A percentile compares a stretch with the other conserved stretches of the same genome.
These are phyloP conservation scores for Candida hungchunana DNA, from an alignment of 805 yeast genomes.

Conservation along the genomic window DNA sequence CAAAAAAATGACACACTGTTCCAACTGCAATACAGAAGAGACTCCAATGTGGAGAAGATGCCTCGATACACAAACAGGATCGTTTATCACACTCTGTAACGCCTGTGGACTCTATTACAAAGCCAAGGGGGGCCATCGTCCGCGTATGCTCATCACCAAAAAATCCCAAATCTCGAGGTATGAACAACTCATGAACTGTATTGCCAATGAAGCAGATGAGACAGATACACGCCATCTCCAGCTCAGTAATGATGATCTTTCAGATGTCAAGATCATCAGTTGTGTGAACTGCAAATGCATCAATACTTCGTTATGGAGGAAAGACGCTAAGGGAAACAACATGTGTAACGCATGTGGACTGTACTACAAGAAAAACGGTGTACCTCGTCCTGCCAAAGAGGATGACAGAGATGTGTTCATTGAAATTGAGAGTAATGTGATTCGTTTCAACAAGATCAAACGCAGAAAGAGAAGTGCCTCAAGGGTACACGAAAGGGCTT, in stretches of 20 bases:
- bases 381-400: constrained; percentile 14
- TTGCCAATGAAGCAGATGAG: constrained; percentile 6
- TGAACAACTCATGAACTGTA: constrained; percentile 11
- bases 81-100: constrained; percentile 69
- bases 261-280: constrained; percentile 16
- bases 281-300: constrained; percentile 87
- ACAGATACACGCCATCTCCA: constrained; percentile 4
- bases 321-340: constrained; percentile 84
- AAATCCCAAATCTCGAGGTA: constrained; percentile 18
- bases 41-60: constrained; percentile 84
- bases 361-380: constrained; percentile 51
- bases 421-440: constrained; percentile 18
- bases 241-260: constrained; percentile 9
- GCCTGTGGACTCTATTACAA: constrained; percentile 80
- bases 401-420: constrained; percentile 15
- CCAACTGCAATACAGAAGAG: constrained; percentile 72
- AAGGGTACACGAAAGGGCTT: constrained; percentile 1
- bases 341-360: constrained; percentile 95
- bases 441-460: constrained; percentile 21
- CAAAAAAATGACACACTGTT: constrained; percentile 11
- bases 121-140: constrained; percentile 71
- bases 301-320: constrained; percentile 91
- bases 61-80: constrained; percentile 61
- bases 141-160: constrained; percentile 51
- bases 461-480: constrained; percentile 15